Base-by-base conservation (phyloP, 176 grass and related monocot species). In the Triticum urartu region DNA sequence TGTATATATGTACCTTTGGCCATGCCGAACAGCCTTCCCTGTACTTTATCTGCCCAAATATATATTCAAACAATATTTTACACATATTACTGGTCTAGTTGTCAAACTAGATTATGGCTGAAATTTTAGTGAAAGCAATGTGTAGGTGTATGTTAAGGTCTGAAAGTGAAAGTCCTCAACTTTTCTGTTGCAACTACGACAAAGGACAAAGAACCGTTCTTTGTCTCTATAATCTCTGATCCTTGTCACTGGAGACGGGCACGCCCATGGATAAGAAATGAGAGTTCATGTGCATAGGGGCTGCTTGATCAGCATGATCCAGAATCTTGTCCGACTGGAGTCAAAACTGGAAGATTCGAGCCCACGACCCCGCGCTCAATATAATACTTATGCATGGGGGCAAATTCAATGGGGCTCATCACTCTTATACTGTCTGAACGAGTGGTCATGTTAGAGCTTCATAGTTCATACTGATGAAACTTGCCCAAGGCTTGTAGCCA, bases 61-160 rank as follows among this genome's bases (percentile, higher is more conserved):
- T 72, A 62, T 75, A 59, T 28, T 91, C 72, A 86, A 80, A 13
- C 61, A 87, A 80, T 84, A 68, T 50, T 84, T n/a, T 84, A 87
- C 61, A 84, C 40, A 61, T 77, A 50, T 28, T 69, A 80, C 36
- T 81, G n/a, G 76, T 77, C 42, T 87, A 73, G 33, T 87, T 70
- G 76, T 87, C 85, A 91, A 87, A 87, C 15, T 66, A 58, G 58
- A 4, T 1, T 80, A 11, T 43, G 58, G 59, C 15, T 84, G 85
- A 79, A 74, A 62, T 87, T 58, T 75, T 75, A 62, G 40, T 81
- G 85, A 79, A 56, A 85, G 68, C 58, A 75, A 81, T 74, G 20
- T 85, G 0, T 73, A 21, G 36, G 21, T 52, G 15, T 68, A 80
- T 85, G 67, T 60, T 65, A 80, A 11, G 32, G 12, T 1, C 58